phyloP scores from a whole-genome alignment of 345 rosid genomes.

The Eucalyptus camaldulensis region DNA sequence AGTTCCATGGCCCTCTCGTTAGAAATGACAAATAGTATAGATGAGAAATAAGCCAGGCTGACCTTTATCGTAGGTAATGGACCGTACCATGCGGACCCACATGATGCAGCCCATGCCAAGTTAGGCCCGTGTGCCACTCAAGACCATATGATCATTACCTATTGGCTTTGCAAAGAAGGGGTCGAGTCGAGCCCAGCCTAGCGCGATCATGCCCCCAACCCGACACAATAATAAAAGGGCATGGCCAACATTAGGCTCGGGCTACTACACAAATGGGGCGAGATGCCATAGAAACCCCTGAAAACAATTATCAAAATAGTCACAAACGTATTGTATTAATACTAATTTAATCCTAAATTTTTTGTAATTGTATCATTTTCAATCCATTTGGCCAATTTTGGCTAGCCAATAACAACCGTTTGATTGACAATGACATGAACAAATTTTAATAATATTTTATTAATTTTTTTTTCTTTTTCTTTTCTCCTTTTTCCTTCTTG shows the following conservation, averaged over 20 bases:
- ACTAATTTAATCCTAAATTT: accelerated
- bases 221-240: background rate
- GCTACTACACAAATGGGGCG: accelerated
- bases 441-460: no score
- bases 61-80: background rate
- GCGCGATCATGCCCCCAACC: background rate
- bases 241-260: accelerated
- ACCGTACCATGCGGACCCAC: background rate
- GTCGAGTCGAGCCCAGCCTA: accelerated
- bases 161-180: background rate
- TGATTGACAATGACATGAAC: no score
- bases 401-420: accelerated
- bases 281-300: background rate
- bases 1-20: background rate
- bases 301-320: no score
- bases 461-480: no score
- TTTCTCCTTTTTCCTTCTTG: no score
- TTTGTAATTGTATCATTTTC: no score
- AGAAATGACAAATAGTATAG: background rate
- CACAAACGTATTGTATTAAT: accelerated
- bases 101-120: background rate
- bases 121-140: background rate
- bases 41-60: accelerated
- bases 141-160: background rate
- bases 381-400: no score